phyloP scores from a whole-genome alignment of 1,284 basidiomycete genomes.

The Athelia psychrophila region DNA sequence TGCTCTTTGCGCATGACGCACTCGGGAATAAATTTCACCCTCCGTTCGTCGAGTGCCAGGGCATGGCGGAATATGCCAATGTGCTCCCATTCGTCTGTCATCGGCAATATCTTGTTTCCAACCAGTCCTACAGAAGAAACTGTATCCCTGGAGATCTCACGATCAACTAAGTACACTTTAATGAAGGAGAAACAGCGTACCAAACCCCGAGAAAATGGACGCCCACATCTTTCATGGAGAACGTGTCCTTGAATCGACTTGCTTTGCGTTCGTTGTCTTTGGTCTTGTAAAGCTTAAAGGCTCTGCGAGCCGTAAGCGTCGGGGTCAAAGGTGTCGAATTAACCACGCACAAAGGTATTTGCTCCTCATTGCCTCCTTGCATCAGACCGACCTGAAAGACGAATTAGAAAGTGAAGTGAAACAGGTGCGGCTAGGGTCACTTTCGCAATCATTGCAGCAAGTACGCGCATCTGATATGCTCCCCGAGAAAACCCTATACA shows the following conservation, averaged over 20 bases:
- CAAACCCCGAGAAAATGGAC: slow-evolving; percentile 23
- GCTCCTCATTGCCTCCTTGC: slow-evolving; percentile 16
- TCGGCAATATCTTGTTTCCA: slow-evolving; percentile 11
- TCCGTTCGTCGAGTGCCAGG: slow-evolving; percentile 20
- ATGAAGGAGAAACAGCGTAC: slow-evolving; percentile 6
- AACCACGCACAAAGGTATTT: slow-evolving; percentile 21
- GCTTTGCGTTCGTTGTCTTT: neutral
- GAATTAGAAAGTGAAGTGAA: neutral
- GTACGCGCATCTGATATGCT: slow-evolving; percentile 19
- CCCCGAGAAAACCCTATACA: slow-evolving; percentile 25
- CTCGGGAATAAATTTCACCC: slow-evolving; percentile 27
- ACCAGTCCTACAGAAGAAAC: slow-evolving; percentile 11
- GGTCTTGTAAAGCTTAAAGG: neutral
- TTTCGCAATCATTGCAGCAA: slow-evolving; percentile 18
- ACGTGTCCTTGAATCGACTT: neutral
- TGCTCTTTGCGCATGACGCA: neutral
- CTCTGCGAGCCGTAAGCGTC: neutral
- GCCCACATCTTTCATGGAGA: neutral
- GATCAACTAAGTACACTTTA: neutral
- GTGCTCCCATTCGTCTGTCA: slow-evolving; percentile 3
- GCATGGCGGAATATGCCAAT: neutral
- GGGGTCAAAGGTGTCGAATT: neutral
- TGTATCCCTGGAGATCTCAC: slow-evolving; percentile 4
- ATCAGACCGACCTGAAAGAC: slow-evolving; percentile 18
- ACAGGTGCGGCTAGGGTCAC: slow-evolving; percentile 3